Percentiles rank a stretch among this genome's conserved stretches.
Evolutionary conservation across 805 yeast species (phyloP).

Genomic region (Metahyphopichia silvanorum): DNA sequence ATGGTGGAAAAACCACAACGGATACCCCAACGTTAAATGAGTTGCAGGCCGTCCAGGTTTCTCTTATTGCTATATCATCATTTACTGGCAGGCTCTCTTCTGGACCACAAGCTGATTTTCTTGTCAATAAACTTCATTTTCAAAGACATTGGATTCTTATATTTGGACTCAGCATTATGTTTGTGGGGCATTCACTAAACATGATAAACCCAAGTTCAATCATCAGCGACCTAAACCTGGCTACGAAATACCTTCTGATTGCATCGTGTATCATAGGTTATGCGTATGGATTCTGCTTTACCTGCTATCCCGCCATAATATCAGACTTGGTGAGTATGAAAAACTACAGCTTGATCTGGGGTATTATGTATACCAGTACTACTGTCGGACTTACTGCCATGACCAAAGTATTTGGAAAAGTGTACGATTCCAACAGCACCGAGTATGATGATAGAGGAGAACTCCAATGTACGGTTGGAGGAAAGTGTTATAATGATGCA

Average conservation of each 20-base stretch:
- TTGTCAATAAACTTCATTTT: slow-evolving; percentile 17
- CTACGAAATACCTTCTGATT: slow-evolving; percentile 17
- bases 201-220: slow-evolving; percentile 12
- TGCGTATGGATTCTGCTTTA: slow-evolving; percentile 32
- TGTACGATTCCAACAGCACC: slow-evolving; percentile 24
- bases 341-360: slow-evolving; percentile 33
- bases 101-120: slow-evolving; percentile 28
- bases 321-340: slow-evolving; percentile 31
- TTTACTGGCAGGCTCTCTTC: slow-evolving; percentile 29
- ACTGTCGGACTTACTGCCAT: slow-evolving; percentile 28
- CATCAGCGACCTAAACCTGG: slow-evolving; percentile 8
- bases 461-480: slow-evolving; percentile 23
- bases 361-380: slow-evolving; percentile 29
- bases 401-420: slow-evolving; percentile 28
- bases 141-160: slow-evolving; percentile 33
- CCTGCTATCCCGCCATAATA: slow-evolving; percentile 31
- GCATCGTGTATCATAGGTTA: slow-evolving; percentile 27
- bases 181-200: slow-evolving; percentile 23
- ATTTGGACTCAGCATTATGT: slow-evolving; percentile 25
- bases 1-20: slow-evolving; percentile 1
- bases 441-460: slow-evolving; percentile 11
- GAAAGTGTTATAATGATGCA: slow-evolving; percentile 24
- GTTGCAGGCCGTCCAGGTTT: slow-evolving; percentile 32
- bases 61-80: slow-evolving; percentile 28
- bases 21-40: slow-evolving; percentile 11